Conservation (phyloP, 1,139 yeast species). For the Saccharomycopsis phalli region DNA sequence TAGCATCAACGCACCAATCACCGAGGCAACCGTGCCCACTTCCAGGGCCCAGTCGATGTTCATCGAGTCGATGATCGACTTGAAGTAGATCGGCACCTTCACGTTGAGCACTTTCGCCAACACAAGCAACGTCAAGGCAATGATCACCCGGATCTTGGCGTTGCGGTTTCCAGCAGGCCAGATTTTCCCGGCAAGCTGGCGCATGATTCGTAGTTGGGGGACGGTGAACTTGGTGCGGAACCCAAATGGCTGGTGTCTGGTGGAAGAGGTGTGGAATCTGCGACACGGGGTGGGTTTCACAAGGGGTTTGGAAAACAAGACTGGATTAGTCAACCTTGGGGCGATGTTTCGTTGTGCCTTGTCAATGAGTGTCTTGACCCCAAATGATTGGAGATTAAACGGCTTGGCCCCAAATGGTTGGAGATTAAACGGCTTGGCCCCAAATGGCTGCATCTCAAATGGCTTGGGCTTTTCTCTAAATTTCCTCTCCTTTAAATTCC, state of each 20-base stretch:
- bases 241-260: too few relatives aligned
- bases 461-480: too few relatives aligned
- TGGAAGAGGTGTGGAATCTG: constrained; percentile 2
- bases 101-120: constrained; percentile 81
- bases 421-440: too few relatives aligned
- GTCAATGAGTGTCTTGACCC: too few relatives aligned
- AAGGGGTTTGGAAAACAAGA: not conserved
- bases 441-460: too few relatives aligned
- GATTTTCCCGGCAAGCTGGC: constrained; percentile 59
- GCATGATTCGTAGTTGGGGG: constrained; percentile 54
- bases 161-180: constrained; percentile 82
- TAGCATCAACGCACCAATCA: constrained; percentile 63
- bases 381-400: too few relatives aligned
- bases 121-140: constrained; percentile 66
- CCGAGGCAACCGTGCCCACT: constrained; percentile 51
- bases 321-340: too few relatives aligned
- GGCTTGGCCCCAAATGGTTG: too few relatives aligned
- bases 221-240: constrained; percentile 25
- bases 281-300: not conserved
- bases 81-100: constrained; percentile 93
- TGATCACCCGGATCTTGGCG: constrained; percentile 64
- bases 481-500: too few relatives aligned
- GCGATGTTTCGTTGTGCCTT: too few relatives aligned
- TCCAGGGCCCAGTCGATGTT: constrained; percentile 75
- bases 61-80: constrained; percentile 83